phyloP scores from a whole-genome alignment of 2,329 filamentous ascomycete genomes.

The Penicillium polonicum region DNA sequence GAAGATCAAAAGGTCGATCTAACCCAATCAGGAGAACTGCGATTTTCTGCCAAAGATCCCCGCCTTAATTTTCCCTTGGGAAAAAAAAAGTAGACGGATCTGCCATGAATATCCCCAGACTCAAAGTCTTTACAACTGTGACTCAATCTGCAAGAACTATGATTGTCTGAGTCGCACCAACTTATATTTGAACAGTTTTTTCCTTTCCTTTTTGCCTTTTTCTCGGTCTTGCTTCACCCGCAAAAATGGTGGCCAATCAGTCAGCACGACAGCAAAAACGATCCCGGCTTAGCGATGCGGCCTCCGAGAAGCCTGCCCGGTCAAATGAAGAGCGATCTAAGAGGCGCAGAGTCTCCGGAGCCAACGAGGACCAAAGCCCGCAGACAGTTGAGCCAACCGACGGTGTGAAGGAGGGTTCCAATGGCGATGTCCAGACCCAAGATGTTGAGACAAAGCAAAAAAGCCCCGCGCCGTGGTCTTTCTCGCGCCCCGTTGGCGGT shows the following conservation, averaged over 20 bases:
- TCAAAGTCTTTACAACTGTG: constrained; percentile 1
- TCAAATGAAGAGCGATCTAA: constrained; percentile 30
- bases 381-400: constrained; percentile 22
- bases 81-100: constrained; percentile 24
- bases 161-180: constrained; percentile 1
- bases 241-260: constrained; percentile 20
- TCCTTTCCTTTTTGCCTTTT: not conserved
- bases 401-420: constrained; percentile 24
- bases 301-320: constrained; percentile 22
- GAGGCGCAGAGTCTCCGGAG: constrained; percentile 32
- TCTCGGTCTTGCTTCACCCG: not conserved
- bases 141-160: not conserved
- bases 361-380: constrained; percentile 26
- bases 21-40: constrained; percentile 8
- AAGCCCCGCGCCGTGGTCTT: constrained; percentile 40
- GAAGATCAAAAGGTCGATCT: constrained; percentile 6
- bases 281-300: constrained; percentile 30
- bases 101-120: constrained; percentile 3
- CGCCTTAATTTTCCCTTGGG: constrained; percentile 17
- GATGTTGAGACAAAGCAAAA: constrained; percentile 15
- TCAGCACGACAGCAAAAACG: constrained; percentile 30
- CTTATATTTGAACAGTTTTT: not conserved
- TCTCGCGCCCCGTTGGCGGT: constrained; percentile 54
- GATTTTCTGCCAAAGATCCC: constrained; percentile 18
- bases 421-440: constrained; percentile 9